Conservation (phyloP, 1,284 basidiomycete genomes). For the Cutaneotrichosporon sp. region DNA sequence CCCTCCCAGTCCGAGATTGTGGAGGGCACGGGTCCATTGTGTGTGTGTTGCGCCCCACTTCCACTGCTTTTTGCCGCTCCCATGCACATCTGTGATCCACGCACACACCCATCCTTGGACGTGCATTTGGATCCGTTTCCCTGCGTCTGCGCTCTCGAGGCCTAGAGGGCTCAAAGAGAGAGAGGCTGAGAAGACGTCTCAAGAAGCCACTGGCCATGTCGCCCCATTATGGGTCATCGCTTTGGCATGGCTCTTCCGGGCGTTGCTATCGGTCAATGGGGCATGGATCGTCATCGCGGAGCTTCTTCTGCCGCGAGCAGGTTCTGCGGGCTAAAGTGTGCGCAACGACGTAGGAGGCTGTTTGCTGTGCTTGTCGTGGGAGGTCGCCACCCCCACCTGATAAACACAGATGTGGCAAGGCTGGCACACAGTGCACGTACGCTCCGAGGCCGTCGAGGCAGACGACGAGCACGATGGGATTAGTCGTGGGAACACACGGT, state of each 20-base stretch:
- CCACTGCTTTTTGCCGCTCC: neutral
- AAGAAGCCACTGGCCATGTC: neutral
- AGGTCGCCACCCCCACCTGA: neutral
- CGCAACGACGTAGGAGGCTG: neutral
- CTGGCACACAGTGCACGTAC: neutral
- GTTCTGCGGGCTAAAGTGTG: neutral
- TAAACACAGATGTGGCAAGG: constrained; percentile 1
- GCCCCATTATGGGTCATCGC: neutral
- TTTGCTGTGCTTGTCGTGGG: constrained; percentile 4
- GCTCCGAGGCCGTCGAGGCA: neutral
- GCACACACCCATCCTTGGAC: neutral
- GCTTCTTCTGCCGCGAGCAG: neutral
- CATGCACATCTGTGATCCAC: neutral
- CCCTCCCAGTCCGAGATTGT: neutral
- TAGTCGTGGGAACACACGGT: constrained; percentile 7
- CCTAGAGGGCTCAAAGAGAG: neutral
- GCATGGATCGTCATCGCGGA: neutral
- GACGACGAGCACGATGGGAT: neutral
- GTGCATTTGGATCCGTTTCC: neutral
- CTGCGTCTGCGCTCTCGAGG: neutral
- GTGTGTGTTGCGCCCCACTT: neutral
- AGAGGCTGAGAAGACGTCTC: neutral
- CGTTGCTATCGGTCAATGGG: neutral
- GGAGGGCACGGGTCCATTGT: neutral
- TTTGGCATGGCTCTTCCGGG: neutral